phyloP scores from a whole-genome alignment of 2,329 filamentous ascomycete genomes.

The Phaeosphaeriaceae sp. region DNA sequence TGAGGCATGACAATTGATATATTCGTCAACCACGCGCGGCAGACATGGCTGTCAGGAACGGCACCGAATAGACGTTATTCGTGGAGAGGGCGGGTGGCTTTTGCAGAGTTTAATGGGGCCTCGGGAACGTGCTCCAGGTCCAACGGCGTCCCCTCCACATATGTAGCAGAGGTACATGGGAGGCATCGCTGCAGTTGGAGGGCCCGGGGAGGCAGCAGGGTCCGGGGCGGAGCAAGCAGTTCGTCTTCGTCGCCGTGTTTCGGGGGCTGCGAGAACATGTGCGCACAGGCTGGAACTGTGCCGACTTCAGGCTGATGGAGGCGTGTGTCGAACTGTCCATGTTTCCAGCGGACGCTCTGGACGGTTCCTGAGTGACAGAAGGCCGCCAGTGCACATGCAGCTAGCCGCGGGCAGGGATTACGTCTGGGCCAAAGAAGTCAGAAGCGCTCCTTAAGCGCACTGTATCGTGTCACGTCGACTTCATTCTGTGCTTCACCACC shows the following conservation, averaged over 20 bases:
- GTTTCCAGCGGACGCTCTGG: constrained; percentile 10
- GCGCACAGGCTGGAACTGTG: constrained; percentile 9
- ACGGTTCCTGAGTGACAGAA: constrained; percentile 12
- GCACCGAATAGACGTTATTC: constrained; percentile 6
- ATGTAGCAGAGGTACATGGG: not conserved
- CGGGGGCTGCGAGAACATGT: constrained; percentile 1
- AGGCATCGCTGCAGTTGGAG: not conserved
- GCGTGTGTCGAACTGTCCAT: constrained; percentile 17
- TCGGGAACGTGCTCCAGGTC: constrained; percentile 10
- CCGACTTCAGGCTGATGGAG: constrained; percentile 11
- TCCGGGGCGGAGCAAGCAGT: not conserved
- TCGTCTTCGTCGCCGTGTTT: not conserved
- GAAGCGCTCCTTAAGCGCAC: constrained; percentile 13
- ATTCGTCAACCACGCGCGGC: not conserved
- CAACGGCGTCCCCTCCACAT: constrained; percentile 3
- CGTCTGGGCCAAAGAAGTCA: not conserved
- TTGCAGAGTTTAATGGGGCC: constrained; percentile 1
- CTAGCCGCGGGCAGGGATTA: not conserved
- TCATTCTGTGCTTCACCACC: constrained; percentile 1
- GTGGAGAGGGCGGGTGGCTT: constrained; percentile 7
- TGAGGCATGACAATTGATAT: not conserved
- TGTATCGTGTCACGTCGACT: constrained; percentile 6
- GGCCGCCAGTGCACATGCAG: constrained; percentile 7
- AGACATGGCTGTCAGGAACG: not conserved
- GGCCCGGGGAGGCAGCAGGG: not conserved